These are phyloP conservation scores for Penicillium freii DNA, from an alignment of 2,329 filamentous ascomycete species.

Conservation along the genomic window DNA sequence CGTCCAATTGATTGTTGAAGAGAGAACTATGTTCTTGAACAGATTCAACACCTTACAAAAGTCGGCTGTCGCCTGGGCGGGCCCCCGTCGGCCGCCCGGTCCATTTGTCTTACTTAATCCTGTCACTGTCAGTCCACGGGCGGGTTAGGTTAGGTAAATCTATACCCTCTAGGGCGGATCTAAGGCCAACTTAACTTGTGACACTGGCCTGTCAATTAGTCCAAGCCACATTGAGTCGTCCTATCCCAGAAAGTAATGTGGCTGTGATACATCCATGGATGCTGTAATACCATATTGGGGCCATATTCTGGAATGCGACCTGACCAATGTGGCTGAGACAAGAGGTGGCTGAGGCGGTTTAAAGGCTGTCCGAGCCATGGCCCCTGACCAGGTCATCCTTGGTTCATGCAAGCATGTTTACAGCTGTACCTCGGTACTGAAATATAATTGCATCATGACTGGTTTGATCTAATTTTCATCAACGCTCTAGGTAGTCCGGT, in stretches of 20 bases:
- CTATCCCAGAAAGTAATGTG: not conserved
- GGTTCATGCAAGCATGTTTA: not conserved
- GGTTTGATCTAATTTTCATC: not conserved
- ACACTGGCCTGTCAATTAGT: not conserved
- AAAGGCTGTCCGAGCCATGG: not conserved
- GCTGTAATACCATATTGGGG: not conserved
- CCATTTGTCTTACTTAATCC: not conserved
- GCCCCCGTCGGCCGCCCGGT: not conserved
- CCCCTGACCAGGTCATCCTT: not conserved
- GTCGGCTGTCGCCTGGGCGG: not conserved
- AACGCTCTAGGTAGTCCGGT: not conserved
- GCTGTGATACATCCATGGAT: not conserved
- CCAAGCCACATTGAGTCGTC: not conserved
- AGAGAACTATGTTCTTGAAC: not conserved
- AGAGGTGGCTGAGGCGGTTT: not conserved
- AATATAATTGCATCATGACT: not conserved
- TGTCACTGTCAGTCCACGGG: not conserved
- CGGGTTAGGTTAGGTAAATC: not conserved
- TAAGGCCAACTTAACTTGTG: not conserved
- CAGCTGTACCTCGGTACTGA: not conserved
- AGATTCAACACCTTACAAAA: not conserved
- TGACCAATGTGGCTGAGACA: not conserved
- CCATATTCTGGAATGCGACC: not conserved
- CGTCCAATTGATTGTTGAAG: not conserved
- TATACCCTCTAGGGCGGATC: not conserved